These are phyloP conservation scores for Lathyrus oleraceus DNA, from an alignment of 306 rosid genomes.

Conservation along the genomic window DNA sequence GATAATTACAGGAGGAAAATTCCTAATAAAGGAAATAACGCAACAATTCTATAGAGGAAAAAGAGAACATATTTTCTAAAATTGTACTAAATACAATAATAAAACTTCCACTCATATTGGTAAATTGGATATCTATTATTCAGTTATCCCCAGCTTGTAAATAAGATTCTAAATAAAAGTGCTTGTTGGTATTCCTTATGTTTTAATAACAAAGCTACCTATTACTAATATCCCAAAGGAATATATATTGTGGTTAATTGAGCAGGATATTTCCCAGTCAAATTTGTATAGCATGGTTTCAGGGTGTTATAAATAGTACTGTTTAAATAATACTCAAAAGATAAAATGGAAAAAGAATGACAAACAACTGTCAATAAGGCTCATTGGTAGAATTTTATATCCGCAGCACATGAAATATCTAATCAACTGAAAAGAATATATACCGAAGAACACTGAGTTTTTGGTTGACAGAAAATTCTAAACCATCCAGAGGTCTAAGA, in stretches of 20 bases:
- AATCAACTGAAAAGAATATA: slow-evolving; percentile 41
- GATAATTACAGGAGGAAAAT: background rate
- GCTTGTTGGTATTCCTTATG: background rate
- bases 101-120: background rate
- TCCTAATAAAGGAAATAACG: slow-evolving; percentile 9
- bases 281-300: background rate
- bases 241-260: background rate
- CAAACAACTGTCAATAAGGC: slow-evolving; percentile 23
- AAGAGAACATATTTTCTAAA: background rate
- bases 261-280: background rate
- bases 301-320: slow-evolving; percentile 6
- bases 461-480: slow-evolving; percentile 75
- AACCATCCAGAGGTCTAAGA: slow-evolving; percentile 86
- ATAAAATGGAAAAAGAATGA: slow-evolving; percentile 34
- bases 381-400: background rate
- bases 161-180: slow-evolving; percentile 3
- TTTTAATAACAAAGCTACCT: background rate
- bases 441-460: slow-evolving; percentile 95
- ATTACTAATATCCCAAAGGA: background rate
- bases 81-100: background rate
- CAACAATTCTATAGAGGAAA: background rate
- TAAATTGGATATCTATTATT: slow-evolving; percentile 3
- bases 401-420: slow-evolving; percentile 19
- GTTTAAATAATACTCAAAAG: background rate
- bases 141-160: background rate